phyloP scores from a whole-genome alignment of 2,329 filamentous ascomycete genomes.

The Trematosphaeria pertusa region DNA sequence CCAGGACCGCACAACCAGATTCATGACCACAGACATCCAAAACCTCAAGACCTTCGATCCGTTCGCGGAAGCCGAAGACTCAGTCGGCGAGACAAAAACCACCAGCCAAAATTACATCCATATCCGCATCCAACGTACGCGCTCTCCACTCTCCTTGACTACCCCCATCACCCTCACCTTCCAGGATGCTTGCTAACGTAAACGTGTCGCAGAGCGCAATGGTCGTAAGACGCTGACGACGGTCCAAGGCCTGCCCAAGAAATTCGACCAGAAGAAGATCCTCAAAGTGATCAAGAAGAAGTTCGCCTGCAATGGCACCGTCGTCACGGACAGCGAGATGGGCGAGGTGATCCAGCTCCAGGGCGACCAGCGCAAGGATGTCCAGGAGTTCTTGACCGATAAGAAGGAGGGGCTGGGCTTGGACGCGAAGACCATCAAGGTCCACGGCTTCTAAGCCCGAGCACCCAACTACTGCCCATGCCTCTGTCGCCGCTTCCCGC shows the following conservation, averaged over 20 bases:
- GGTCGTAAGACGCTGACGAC: conserved; percentile 99
- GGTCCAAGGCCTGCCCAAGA: conserved; percentile 97
- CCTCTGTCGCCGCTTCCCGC: conserved; percentile 5
- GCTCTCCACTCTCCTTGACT: conserved; percentile 48
- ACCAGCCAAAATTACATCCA: conserved; percentile 98
- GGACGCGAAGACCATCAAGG: conserved; percentile 97
- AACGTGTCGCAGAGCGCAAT: conserved; percentile 83
- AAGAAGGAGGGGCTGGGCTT: conserved; percentile 94
- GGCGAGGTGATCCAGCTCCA: conserved; percentile 99
- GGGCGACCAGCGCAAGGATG: conserved; percentile 98
- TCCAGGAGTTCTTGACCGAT: conserved; percentile 95
- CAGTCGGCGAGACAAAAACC: conserved; percentile 86
- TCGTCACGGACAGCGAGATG: conserved; percentile 94
- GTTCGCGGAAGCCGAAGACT: conserved; percentile 99
- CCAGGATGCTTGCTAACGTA: conserved; percentile 50
- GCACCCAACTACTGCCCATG: not conserved
- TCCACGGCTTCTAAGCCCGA: conserved; percentile 51
- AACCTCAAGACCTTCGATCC: conserved; percentile 72
- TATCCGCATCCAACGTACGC: conserved; percentile 96
- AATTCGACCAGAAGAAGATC: conserved; percentile 99
- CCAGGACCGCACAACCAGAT: conserved; percentile 38
- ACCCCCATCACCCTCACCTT: not conserved
- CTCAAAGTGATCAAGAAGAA: conserved; percentile 99
- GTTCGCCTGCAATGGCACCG: conserved; percentile 99
- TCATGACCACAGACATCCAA: conserved; percentile 47